Evolutionary conservation across 441 rosid genomes (phyloP).

Genomic region (Breynia disticha): DNA sequence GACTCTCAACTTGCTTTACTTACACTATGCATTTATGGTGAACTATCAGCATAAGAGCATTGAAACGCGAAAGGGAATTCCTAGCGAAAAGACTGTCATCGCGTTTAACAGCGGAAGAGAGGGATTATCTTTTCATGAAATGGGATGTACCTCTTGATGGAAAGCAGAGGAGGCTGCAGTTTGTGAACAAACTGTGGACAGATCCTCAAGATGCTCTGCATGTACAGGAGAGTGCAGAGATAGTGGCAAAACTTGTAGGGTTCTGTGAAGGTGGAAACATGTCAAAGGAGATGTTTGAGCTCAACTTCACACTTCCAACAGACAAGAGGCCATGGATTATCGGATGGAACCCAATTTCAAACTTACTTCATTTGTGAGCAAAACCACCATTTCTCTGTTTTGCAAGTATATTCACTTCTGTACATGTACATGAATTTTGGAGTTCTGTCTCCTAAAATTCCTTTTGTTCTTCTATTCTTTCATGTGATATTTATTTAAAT

Average conservation of each 20-base stretch:
- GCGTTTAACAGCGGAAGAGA: conserved; percentile 60
- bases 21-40: not conserved
- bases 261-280: conserved; percentile 80
- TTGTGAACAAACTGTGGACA: conserved; percentile 90
- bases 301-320: conserved; percentile 72
- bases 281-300: conserved; percentile 97
- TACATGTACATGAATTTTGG: not conserved
- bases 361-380: conserved; percentile 63
- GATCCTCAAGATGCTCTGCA: conserved; percentile 80
- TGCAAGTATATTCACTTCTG: conserved; percentile 8
- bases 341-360: conserved; percentile 91
- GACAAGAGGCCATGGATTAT: conserved; percentile 83
- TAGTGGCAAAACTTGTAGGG: conserved; percentile 91
- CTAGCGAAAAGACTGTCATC: conserved; percentile 73
- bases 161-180: conserved; percentile 87
- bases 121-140: conserved; percentile 67
- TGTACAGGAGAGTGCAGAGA: conserved; percentile 86
- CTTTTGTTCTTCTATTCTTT: too few relatives aligned
- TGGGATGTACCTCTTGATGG: conserved; percentile 94
- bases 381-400: not conserved
- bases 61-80: conserved; percentile 87
- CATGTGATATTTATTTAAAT: not conserved
- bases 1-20: too few relatives aligned
- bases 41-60: conserved; percentile 57
- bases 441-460: not conserved